These are phyloP conservation scores for Zizania latifolia DNA, from an alignment of 176 grass and related monocot species.

Conservation along the genomic window DNA sequence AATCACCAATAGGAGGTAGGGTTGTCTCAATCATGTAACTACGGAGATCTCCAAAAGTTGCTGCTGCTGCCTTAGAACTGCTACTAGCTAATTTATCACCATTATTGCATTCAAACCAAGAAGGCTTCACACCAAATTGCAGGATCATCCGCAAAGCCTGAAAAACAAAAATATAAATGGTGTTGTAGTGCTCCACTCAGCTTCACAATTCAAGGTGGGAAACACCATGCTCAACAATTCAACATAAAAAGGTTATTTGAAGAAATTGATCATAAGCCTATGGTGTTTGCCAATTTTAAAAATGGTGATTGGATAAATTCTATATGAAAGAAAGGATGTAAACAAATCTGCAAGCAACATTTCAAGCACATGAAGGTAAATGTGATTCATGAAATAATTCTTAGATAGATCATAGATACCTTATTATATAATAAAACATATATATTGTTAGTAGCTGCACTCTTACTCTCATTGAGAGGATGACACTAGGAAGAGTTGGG, in stretches of 20 bases:
- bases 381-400: neutral
- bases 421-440: constrained; percentile 6
- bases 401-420: neutral
- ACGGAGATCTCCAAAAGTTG: constrained; percentile 64
- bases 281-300: neutral
- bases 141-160: constrained; percentile 92
- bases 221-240: neutral
- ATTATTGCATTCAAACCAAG: constrained; percentile 72
- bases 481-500: too few relatives aligned
- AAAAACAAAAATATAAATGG: constrained; percentile 4
- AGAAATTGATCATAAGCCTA: constrained; percentile 15
- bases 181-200: neutral
- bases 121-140: constrained; percentile 89
- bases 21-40: constrained; percentile 87
- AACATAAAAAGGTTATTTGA: constrained; percentile 5
- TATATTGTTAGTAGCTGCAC: too few relatives aligned
- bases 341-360: constrained; percentile 13
- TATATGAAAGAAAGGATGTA: constrained; percentile 14
- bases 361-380: neutral
- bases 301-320: neutral
- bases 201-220: neutral
- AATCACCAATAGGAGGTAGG: constrained; percentile 78
- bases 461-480: too few relatives aligned
- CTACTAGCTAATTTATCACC: constrained; percentile 28
- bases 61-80: constrained; percentile 36